Evolutionary conservation across 1,284 basidiomycete species (phyloP), one percentile per base, ranked within the genome.

Genomic region (Paramarasmius palmivorus): DNA sequence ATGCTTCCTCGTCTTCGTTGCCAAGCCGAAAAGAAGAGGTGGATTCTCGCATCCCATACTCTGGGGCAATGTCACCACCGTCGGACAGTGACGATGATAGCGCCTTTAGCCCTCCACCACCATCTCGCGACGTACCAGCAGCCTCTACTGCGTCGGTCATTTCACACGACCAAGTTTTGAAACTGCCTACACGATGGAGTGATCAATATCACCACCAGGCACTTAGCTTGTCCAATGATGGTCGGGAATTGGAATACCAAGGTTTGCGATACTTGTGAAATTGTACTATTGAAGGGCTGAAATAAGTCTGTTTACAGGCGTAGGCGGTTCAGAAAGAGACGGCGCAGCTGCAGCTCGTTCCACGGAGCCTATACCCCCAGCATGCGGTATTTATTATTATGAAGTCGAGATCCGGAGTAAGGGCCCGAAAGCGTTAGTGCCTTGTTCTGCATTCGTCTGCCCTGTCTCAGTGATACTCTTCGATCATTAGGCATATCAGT

Each of bases 321-420:
- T 77, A n/a, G 74, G 78, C 12, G 77, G 75, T 57, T 71, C 35
- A n/a, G 89, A 93, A 50, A 83, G 83, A 53, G 93, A 95, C 53
- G 90, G 92, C 0, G 89, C 90, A 22, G 44, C 44, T 15, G 79
- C 92, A 32, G 88, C 92, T 7, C 81, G 91, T 47, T 84, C 93
- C 0, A 81, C 82, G 46, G 73, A 82, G 57, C 81, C 87, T 2
- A 87, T 95, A 44, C 94, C 94, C 1, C 77, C 85, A 1, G 86
- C 86, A 12, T 89, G 90, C 61, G 95, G 93, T 15, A 85, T 96
- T 45, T 93, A 92, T 67, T 98, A 96, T 68, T 98, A 87, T 64
- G 94, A 98, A 73, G 84, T 92, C 2, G 83, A 90, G 61, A 84
- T 97, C 40, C 67, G 87, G 15, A 81, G 84, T 63, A 89, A 90